Percentiles rank a stretch among this genome's conserved stretches.
Evolutionary conservation across 148 eudicot genomes (phyloP).

Genomic region (Polygonum maritimum): DNA sequence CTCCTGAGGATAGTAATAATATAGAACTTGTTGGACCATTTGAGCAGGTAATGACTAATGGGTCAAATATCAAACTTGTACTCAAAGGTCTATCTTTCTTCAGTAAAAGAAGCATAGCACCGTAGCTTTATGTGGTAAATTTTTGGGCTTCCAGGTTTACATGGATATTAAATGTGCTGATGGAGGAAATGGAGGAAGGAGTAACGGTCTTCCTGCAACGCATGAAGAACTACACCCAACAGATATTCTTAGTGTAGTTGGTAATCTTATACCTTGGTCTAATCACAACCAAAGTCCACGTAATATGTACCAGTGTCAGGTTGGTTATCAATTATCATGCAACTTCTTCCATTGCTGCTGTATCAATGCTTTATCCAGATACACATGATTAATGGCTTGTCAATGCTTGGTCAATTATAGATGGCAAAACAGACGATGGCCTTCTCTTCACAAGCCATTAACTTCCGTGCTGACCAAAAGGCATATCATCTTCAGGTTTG

Average conservation of each 20-base stretch:
- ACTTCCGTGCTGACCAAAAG: constrained; percentile 82
- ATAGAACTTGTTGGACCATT: constrained; percentile 87
- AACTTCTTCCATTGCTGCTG: neutral
- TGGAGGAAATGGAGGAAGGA: constrained; percentile 93
- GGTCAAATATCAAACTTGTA: neutral
- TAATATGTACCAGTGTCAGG: constrained; percentile 99
- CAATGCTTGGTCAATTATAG: constrained; percentile 28
- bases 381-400: neutral
- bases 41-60: constrained; percentile 57
- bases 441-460: constrained; percentile 68
- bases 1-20: constrained; percentile 40
- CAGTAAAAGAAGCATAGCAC: neutral
- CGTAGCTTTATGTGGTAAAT: neutral
- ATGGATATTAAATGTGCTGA: constrained; percentile 90
- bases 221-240: constrained; percentile 97
- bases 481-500: constrained; percentile 94
- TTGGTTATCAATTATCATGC: constrained; percentile 16
- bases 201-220: constrained; percentile 52
- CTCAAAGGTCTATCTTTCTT: neutral
- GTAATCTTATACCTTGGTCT: constrained; percentile 91
- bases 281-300: constrained; percentile 99
- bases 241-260: constrained; percentile 79
- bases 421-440: constrained; percentile 99
- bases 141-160: constrained; percentile 40
- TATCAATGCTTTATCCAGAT: neutral